These are phyloP conservation scores for Alternaria consortialis DNA, from an alignment of 2,329 filamentous ascomycete genomes.

Conservation along the genomic window DNA sequence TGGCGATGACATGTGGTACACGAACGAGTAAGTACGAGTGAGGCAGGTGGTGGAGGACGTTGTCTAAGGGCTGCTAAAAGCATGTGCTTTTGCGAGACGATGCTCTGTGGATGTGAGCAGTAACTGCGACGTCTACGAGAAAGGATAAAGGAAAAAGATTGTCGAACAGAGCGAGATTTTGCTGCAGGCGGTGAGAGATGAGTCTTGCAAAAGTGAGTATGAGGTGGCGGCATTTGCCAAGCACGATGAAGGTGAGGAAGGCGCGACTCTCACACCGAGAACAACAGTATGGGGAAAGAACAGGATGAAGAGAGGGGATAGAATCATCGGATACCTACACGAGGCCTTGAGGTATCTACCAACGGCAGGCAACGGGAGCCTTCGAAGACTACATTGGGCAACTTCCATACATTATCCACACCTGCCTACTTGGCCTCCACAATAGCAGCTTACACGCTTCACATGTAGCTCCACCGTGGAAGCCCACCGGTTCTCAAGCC, in stretches of 20 bases:
- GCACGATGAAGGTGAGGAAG: background rate
- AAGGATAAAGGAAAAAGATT: background rate
- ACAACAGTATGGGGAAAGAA: background rate
- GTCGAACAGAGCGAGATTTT: background rate
- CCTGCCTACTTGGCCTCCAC: background rate
- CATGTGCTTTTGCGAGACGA: background rate
- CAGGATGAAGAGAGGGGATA: background rate
- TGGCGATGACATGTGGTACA: too few relatives aligned
- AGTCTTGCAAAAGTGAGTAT: background rate
- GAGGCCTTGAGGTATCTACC: background rate
- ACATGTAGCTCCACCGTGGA: background rate
- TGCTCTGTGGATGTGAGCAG: background rate
- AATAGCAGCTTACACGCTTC: background rate
- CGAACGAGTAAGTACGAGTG: too few relatives aligned
- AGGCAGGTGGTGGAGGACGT: too few relatives aligned
- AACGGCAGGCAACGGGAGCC: background rate
- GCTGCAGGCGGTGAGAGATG: too few relatives aligned
- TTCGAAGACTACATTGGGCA: background rate
- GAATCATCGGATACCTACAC: constrained; percentile 4
- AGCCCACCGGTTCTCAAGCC: background rate
- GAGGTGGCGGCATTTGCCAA: background rate
- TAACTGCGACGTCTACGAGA: background rate
- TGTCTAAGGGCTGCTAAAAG: too few relatives aligned
- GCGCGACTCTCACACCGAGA: background rate
- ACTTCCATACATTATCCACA: constrained; percentile 2